Conservation (phyloP, 306 rosid genomes). For the Quercus mongolica region DNA sequence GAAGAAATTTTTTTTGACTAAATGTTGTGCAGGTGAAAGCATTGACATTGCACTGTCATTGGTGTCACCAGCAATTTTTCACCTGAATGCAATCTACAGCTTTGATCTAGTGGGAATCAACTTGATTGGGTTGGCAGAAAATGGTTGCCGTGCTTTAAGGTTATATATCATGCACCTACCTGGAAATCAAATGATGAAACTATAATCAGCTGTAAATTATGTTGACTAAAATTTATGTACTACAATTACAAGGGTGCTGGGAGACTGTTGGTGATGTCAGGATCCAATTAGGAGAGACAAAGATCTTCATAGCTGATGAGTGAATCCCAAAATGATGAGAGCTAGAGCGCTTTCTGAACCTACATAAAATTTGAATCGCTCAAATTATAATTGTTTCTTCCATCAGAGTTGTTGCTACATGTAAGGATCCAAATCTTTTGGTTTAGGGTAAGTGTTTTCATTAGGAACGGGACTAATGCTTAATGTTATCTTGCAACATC, state of each 20-base stretch:
- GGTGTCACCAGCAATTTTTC: background rate
- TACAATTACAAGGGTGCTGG: background rate
- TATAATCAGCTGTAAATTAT: background rate
- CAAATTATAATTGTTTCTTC: background rate
- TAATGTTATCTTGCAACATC: too few relatives aligned
- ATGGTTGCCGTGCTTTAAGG: background rate
- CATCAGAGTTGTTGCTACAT: background rate
- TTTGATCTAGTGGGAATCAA: background rate
- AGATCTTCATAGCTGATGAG: background rate
- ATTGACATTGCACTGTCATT: background rate
- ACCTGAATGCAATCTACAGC: background rate
- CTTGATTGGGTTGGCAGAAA: background rate
- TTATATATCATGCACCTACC: background rate
- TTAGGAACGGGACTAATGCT: too few relatives aligned
- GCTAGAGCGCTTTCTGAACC: background rate
- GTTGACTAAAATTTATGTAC: background rate
- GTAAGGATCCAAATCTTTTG: background rate
- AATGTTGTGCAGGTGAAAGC: background rate
- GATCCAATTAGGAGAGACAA: background rate
- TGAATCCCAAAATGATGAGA: background rate
- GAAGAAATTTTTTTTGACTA: background rate
- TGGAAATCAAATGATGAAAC: background rate
- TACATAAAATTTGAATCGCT: background rate
- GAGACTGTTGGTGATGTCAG: background rate
- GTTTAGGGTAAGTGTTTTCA: background rate